Evolutionary conservation across 1,139 yeast species (phyloP), one percentile per base, ranked within the genome.

Genomic region (Eremothecium gossypii): DNA sequence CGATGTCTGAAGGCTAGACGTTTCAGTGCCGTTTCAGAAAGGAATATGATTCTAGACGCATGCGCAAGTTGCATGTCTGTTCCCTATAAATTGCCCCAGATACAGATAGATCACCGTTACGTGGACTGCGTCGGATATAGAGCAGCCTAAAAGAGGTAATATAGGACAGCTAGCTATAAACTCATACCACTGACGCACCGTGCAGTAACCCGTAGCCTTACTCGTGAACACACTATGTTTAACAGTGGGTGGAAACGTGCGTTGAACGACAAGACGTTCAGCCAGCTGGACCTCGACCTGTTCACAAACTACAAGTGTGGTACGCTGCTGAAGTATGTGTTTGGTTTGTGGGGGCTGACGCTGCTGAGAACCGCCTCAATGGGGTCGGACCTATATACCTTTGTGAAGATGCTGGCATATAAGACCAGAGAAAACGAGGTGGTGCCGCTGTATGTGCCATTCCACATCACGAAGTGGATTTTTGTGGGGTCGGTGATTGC

Each of bases 401-500:
- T 93, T 58, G 66, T 86, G 45, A 79, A 76, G 50, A 73, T 86
- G 41, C 67, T 86, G 50, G 93, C 83, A 1, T 80, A 80, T 61
- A 77, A 83, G 54, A 69, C 76, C 42, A 86, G 96, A 95, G 75
- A 83, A 3, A 68, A 76, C 10, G 62, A 67, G 36, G 67, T 57
- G 65, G 73, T 70, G 30, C 61, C 70, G 44, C 77, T 81, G 45
- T 78, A 65, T 57, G 74, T 74, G 58, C 83, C 71, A 47, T 77
- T 73, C 66, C 71, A 55, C 58, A 80, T 73, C 45, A 76, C 93
- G 41, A 78, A 83, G 57, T 83, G 95, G 87, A 68, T 86, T 11
- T 86, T 85, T 59, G 80, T 89, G 8, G 86, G 82, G 1, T 86
- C 96, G 59, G 86, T 86, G 47, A 71, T 86, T n/a, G 74, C 84